These are phyloP conservation scores for Pichia sp. DNA, from an alignment of 1,139 yeast species.

Conservation along the genomic window DNA sequence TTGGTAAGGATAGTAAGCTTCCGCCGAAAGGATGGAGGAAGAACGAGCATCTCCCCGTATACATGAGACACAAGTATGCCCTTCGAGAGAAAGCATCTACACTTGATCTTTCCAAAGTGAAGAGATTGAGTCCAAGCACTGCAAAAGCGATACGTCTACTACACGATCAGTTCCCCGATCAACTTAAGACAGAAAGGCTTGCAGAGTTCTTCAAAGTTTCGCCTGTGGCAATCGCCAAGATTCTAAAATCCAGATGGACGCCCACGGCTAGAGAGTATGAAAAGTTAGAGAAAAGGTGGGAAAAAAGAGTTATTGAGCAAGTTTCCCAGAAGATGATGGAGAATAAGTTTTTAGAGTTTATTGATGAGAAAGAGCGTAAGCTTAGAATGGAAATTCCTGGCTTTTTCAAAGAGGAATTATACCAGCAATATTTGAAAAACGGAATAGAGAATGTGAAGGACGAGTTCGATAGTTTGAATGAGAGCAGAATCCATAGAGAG, in stretches of 20 bases:
- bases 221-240: slow-evolving; percentile 79
- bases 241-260: slow-evolving; percentile 68
- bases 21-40: slow-evolving; percentile 40
- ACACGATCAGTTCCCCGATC: slow-evolving; percentile 46
- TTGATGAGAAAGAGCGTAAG: slow-evolving; percentile 22
- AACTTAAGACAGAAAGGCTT: slow-evolving; percentile 48
- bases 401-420: slow-evolving; percentile 22
- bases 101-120: slow-evolving; percentile 27
- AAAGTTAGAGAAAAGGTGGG: slow-evolving; percentile 20
- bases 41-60: slow-evolving; percentile 38
- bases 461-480: slow-evolving; percentile 19
- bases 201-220: slow-evolving; percentile 64
- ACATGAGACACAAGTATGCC: slow-evolving; percentile 65
- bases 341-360: slow-evolving; percentile 20
- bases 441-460: slow-evolving; percentile 19
- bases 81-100: slow-evolving; percentile 40
- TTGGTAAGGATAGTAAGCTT: slow-evolving; percentile 2
- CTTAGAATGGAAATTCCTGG: slow-evolving; percentile 25
- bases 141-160: slow-evolving; percentile 60
- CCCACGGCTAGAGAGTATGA: slow-evolving; percentile 50
- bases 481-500: slow-evolving; percentile 18
- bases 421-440: slow-evolving; percentile 16
- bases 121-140: slow-evolving; percentile 59
- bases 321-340: slow-evolving; percentile 18
- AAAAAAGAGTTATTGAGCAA: slow-evolving; percentile 15